phyloP scores from a whole-genome alignment of 192 early-diverging fungal genomes.

The Entomortierella chlamydospora region DNA sequence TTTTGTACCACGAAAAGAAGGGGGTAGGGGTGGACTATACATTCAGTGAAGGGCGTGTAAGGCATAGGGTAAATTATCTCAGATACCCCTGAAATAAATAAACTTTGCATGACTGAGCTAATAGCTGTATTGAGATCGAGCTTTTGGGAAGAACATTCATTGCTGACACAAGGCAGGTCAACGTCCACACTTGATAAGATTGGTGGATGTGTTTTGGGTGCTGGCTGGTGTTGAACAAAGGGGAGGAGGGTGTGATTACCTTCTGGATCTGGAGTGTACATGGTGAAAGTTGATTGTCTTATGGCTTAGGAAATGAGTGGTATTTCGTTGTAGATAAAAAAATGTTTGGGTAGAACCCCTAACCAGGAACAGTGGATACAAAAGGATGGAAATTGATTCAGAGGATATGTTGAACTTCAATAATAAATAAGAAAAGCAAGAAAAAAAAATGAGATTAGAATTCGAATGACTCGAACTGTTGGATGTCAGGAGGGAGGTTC shows the following conservation, averaged over 20 bases:
- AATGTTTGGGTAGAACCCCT: not conserved
- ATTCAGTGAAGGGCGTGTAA: not conserved
- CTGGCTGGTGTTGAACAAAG: not conserved
- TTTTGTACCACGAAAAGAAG: not conserved
- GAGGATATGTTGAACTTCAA: not conserved
- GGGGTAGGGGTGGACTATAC: not conserved
- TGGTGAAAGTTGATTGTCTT: not conserved
- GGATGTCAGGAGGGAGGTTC: not conserved
- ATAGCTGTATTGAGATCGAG: not conserved
- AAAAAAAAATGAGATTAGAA: not conserved
- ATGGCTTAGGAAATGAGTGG: not conserved
- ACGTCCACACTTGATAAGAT: too few relatives aligned
- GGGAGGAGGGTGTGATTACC: conserved; percentile 9
- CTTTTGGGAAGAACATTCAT: too few relatives aligned
- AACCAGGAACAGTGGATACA: too few relatives aligned
- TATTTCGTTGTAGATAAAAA: not conserved
- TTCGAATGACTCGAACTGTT: not conserved
- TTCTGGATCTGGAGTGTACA: conserved; percentile 44
- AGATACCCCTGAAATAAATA: not conserved
- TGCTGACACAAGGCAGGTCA: too few relatives aligned
- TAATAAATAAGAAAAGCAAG: not conserved
- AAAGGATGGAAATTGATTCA: not conserved
- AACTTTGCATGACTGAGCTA: not conserved
- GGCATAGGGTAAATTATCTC: not conserved
- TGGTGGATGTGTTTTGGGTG: not conserved